A percentile compares a stretch with the other conserved stretches of the same genome.
Evolutionary conservation across 768 basidiomycete genomes (phyloP).

Genomic region (Hygrophorus russula): DNA sequence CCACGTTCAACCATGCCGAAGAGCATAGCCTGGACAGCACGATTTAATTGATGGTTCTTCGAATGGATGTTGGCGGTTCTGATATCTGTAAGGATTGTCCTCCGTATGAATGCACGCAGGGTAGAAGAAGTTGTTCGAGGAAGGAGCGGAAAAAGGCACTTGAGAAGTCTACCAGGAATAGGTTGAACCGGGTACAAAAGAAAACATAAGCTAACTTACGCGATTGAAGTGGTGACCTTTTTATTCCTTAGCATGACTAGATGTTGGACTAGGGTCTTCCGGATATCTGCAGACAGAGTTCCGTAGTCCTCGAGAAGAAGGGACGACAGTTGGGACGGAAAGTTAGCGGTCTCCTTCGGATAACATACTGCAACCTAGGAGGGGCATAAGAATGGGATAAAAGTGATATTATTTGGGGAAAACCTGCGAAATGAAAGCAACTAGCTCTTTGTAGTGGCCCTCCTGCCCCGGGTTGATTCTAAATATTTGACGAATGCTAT

Average conservation of each 20-base stretch:
- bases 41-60: slow-evolving; percentile 93
- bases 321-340: slow-evolving; percentile 69
- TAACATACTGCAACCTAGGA: slow-evolving; percentile 82
- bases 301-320: slow-evolving; percentile 75
- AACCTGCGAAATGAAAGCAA: slow-evolving; percentile 86
- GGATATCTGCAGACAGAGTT: slow-evolving; percentile 65
- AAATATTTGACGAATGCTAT: slow-evolving; percentile 79
- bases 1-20: slow-evolving; percentile 95
- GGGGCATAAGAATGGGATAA: not conserved
- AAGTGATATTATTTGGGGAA: not conserved
- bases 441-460: slow-evolving; percentile 74
- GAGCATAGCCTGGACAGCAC: slow-evolving; percentile 89
- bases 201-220: slow-evolving; percentile 40
- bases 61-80: slow-evolving; percentile 78
- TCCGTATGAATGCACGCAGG: slow-evolving; percentile 78
- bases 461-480: slow-evolving; percentile 75
- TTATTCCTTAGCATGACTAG: slow-evolving; percentile 91
- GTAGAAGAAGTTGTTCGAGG: slow-evolving; percentile 85
- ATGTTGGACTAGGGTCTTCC: slow-evolving; percentile 80
- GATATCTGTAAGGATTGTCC: slow-evolving; percentile 90
- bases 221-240: slow-evolving; percentile 82
- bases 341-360: slow-evolving; percentile 79
- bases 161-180: slow-evolving; percentile 53
- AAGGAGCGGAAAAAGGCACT: slow-evolving; percentile 87
- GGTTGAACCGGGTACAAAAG: not conserved